A percentile compares a stretch with the other conserved stretches of the same genome.
Evolutionary conservation across 2,329 filamentous ascomycete species (phyloP).

Genomic region (Paecilomyces sp.): DNA sequence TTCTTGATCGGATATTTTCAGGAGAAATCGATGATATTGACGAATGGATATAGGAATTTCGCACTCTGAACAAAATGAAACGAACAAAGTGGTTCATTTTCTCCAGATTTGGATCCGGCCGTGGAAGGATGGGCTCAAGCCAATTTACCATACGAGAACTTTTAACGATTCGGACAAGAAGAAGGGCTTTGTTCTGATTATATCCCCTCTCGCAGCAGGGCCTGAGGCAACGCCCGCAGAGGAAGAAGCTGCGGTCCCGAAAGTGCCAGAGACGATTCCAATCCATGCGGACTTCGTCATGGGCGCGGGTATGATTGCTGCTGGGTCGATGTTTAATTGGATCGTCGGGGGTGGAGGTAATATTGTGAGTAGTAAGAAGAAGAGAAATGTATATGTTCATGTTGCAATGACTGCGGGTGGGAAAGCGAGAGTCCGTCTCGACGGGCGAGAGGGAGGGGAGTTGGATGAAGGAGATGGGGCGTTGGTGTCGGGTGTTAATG

Average conservation of each 20-base stretch:
- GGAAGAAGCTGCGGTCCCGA: slow-evolving; percentile 48
- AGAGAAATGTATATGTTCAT: neutral
- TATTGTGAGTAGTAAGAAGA: neutral
- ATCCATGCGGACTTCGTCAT: neutral
- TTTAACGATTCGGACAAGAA: slow-evolving; percentile 68
- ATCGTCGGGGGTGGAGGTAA: neutral
- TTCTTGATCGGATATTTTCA: no score
- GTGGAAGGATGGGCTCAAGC: slow-evolving; percentile 63
- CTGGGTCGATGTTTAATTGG: neutral
- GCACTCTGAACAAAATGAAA: slow-evolving; percentile 74
- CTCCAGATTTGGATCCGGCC: slow-evolving; percentile 82
- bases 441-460: neutral
- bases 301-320: neutral
- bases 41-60: slow-evolving; percentile 49
- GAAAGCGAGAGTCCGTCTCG: neutral
- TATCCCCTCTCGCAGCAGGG: slow-evolving; percentile 66
- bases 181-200: slow-evolving; percentile 64
- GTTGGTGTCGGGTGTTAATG: slow-evolving; percentile 59
- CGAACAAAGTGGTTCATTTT: slow-evolving; percentile 65
- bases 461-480: slow-evolving; percentile 71
- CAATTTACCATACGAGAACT: slow-evolving; percentile 66
- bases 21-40: neutral
- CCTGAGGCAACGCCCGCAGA: slow-evolving; percentile 52
- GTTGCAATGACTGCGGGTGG: neutral
- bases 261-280: neutral